Evolutionary conservation across 2,329 filamentous ascomycete genomes (phyloP).

Genomic region (Phaeoacremonium minimum): DNA sequence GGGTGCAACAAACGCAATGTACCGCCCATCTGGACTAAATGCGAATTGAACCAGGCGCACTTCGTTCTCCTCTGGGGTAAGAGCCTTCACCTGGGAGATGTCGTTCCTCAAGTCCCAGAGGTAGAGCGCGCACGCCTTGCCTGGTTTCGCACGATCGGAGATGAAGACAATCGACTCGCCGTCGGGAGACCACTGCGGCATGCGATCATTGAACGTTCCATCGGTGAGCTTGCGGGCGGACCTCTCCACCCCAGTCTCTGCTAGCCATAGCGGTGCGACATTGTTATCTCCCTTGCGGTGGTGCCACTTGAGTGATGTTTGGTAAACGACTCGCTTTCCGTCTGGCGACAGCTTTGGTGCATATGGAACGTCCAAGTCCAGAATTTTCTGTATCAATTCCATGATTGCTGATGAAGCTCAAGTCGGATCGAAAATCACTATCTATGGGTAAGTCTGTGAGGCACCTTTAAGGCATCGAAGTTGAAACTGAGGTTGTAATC

Average conservation of each 20-base stretch:
- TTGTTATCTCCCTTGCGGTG: neutral
- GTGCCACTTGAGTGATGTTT: neutral
- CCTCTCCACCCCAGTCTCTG: neutral
- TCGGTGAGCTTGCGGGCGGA: conserved; percentile 2
- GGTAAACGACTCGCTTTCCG: neutral
- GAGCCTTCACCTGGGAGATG: conserved; percentile 5
- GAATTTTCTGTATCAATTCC: neutral
- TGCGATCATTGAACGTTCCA: conserved; percentile 1
- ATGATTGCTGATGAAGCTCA: conserved; percentile 46
- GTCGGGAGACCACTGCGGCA: conserved; percentile 3
- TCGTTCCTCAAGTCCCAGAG: neutral
- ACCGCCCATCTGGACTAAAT: conserved; percentile 21
- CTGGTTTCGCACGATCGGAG: neutral
- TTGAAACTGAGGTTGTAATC: too few relatives aligned
- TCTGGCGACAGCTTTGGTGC: neutral
- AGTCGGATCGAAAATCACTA: too few relatives aligned
- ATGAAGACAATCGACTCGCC: conserved; percentile 1
- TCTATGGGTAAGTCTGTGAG: too few relatives aligned
- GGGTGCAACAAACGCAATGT: conserved; percentile 24
- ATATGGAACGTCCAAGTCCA: neutral
- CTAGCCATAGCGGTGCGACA: neutral
- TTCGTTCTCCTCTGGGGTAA: conserved; percentile 2
- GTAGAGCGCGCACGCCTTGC: conserved; percentile 1
- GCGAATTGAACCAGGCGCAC: conserved; percentile 1
- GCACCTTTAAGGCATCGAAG: too few relatives aligned